Evolutionary conservation across 441 rosid species (phyloP).

Genomic region (Aquilaria agallochum): DNA sequence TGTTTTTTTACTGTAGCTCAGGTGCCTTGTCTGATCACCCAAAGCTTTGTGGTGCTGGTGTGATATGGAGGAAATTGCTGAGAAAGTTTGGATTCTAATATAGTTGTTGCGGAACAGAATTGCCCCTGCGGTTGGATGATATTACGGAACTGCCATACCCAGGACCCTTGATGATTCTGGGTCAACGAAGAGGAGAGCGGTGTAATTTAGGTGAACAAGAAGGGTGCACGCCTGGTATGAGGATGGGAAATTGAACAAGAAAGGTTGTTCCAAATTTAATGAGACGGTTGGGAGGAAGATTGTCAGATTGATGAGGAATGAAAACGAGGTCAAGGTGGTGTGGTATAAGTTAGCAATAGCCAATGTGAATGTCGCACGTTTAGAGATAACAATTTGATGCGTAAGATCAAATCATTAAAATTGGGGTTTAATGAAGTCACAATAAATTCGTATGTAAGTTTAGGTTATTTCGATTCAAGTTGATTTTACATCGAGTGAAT

Average conservation of each 20-base stretch:
- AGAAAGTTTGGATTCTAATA: conserved; percentile 1
- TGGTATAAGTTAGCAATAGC: too few species aligned
- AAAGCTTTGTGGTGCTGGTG: not conserved
- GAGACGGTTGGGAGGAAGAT: conserved; percentile 19
- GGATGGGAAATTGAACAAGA: not conserved
- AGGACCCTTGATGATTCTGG: conserved; percentile 9
- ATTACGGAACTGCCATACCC: conserved; percentile 5
- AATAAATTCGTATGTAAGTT: too few species aligned
- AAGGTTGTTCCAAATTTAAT: conserved; percentile 9
- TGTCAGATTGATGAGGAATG: too few species aligned
- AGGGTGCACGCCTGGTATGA: not conserved
- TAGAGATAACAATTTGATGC: too few species aligned
- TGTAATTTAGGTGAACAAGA: conserved; percentile 17
- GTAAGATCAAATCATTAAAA: too few species aligned
- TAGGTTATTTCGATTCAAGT: too few species aligned
- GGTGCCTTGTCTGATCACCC: rapidly evolving
- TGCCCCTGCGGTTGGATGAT: conserved; percentile 13
- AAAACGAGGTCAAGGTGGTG: too few species aligned
- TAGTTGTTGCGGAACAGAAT: not conserved
- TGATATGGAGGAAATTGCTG: not conserved
- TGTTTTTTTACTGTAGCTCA: not conserved
- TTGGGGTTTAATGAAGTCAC: too few species aligned
- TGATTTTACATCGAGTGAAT: too few species aligned
- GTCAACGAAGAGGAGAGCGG: not conserved
- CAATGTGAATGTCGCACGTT: too few species aligned